These are phyloP conservation scores for Pugionium cornutum DNA, from an alignment of 345 rosid species.

Conservation along the genomic window DNA sequence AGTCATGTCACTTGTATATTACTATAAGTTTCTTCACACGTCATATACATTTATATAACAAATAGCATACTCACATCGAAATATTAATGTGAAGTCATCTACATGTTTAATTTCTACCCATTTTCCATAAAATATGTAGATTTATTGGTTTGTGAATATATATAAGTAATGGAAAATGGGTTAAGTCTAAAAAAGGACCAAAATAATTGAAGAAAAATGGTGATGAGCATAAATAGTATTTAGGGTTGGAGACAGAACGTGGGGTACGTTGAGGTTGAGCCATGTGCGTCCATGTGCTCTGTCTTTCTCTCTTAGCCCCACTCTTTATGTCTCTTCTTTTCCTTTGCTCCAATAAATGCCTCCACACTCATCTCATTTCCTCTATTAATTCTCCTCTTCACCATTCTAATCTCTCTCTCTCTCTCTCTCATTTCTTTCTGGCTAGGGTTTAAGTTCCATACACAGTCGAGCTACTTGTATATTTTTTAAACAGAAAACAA, in stretches of 20 bases:
- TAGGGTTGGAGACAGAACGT: constrained; percentile 36
- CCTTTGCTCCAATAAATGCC: constrained; percentile 59
- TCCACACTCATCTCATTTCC: constrained; percentile 42
- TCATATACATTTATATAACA: too few species aligned
- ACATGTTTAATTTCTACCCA: too few species aligned
- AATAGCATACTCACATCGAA: too few species aligned
- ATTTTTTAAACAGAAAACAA: constrained; percentile 4
- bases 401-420: constrained; percentile 25
- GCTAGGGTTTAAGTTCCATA: constrained; percentile 36
- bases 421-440: constrained; percentile 15
- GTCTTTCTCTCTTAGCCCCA: constrained; percentile 78
- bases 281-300: constrained; percentile 99
- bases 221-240: constrained; percentile 30
- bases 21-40: too few species aligned
- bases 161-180: constrained; percentile 15
- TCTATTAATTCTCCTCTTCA: constrained; percentile 34
- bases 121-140: too few species aligned
- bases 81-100: too few species aligned
- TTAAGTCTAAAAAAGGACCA: constrained; percentile 20
- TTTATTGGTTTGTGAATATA: constrained; percentile 16
- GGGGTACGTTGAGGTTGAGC: constrained; percentile 37
- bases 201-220: constrained; percentile 38
- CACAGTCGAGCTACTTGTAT: constrained; percentile 17
- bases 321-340: constrained; percentile 44
- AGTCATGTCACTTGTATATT: too few species aligned